Conservation (phyloP, 2,329 filamentous ascomycete species). For the Calonectria pseudoturangicola region DNA sequence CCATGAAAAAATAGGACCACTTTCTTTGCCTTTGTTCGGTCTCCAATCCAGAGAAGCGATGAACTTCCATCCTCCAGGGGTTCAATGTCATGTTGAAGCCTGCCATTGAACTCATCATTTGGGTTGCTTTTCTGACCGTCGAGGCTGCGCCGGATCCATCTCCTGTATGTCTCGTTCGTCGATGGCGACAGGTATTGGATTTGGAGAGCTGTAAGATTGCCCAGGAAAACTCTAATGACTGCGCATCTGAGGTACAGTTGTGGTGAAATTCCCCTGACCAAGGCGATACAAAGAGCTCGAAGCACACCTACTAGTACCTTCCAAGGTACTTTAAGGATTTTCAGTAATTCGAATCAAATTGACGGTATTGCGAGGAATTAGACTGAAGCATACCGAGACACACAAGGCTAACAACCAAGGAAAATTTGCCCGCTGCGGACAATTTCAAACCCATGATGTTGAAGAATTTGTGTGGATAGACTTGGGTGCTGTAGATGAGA, state of each 20-base stretch:
- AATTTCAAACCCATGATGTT: too few species aligned
- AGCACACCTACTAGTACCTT: background rate
- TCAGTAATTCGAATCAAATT: too few species aligned
- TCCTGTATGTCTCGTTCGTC: slow-evolving; percentile 28
- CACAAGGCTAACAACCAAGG: too few species aligned
- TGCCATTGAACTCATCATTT: background rate
- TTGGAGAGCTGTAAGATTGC: slow-evolving; percentile 25
- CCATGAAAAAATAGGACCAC: slow-evolving; percentile 21
- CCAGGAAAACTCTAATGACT: slow-evolving; percentile 24
- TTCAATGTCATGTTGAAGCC: slow-evolving; percentile 33
- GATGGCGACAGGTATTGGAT: slow-evolving; percentile 37
- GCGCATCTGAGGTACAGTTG: slow-evolving; percentile 26
- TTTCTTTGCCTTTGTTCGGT: background rate
- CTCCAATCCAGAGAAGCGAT: slow-evolving; percentile 21
- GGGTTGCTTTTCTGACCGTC: background rate
- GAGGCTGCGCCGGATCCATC: slow-evolving; percentile 28
- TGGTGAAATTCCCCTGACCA: background rate
- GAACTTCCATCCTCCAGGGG: slow-evolving; percentile 28
- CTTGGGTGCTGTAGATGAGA: too few species aligned
- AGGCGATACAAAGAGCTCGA: background rate
- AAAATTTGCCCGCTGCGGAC: too few species aligned
- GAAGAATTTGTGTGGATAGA: too few species aligned
- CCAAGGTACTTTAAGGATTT: background rate
- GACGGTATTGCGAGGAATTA: background rate
- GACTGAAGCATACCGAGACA: slow-evolving; percentile 7